Conservation (phyloP, 164 flowering plant genomes). For the Aristolochia fimbriata region DNA sequence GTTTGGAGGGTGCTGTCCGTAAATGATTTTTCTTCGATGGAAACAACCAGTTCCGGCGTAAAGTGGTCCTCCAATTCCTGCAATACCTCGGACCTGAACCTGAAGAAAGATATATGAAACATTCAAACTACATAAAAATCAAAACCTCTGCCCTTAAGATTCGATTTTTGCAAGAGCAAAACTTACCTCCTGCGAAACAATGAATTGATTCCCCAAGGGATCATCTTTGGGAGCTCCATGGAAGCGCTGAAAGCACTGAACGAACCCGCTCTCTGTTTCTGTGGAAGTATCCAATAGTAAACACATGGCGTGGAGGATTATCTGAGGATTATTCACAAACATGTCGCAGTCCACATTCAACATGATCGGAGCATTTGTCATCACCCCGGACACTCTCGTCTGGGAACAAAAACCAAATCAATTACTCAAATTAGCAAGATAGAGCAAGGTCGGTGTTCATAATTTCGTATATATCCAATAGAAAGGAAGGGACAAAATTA, state of each 20-base stretch:
- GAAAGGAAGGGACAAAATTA: not conserved
- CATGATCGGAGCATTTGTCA: constrained; percentile 67
- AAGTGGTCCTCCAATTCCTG: constrained; percentile 39
- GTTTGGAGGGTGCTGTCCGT: constrained; percentile 20
- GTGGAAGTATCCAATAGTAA: constrained; percentile 21
- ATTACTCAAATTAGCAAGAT: not conserved
- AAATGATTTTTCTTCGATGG: constrained; percentile 44
- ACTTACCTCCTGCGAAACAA: constrained; percentile 15
- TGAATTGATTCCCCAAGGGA: constrained; percentile 35
- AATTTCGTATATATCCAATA: no score
- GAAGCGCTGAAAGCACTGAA: constrained; percentile 43
- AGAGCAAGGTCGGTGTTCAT: not conserved
- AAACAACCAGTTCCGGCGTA: constrained; percentile 50
- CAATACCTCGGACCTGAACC: constrained; percentile 17
- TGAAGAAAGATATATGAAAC: not conserved
- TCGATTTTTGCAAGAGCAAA: not conserved
- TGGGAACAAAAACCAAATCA: constrained; percentile 7
- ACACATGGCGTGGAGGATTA: constrained; percentile 50
- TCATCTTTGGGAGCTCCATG: constrained; percentile 36
- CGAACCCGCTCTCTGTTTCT: constrained; percentile 30
- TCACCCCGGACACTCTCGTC: constrained; percentile 57
- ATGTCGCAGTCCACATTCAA: constrained; percentile 73
- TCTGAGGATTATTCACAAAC: constrained; percentile 46
- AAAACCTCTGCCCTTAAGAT: not conserved
- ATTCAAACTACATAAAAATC: not conserved